Evolutionary conservation across 371 early-diverging fungal species (phyloP).

Genomic region (Mucor ambiguus): DNA sequence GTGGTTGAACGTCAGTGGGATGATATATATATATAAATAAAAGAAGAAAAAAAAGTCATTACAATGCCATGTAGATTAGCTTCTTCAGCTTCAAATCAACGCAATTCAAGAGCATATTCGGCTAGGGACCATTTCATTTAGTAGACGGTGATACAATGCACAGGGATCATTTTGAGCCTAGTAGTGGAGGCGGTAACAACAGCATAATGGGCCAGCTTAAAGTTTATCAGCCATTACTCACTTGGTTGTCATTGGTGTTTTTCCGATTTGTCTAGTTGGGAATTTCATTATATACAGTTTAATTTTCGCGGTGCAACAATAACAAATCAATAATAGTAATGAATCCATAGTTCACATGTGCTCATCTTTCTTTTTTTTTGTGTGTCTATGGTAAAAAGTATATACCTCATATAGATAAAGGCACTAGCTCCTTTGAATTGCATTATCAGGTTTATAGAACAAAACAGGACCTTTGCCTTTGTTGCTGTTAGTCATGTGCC

Average conservation of each 20-base stretch:
- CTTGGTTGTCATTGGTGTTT: background rate
- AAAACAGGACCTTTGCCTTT: too few relatives aligned
- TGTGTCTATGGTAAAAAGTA: background rate
- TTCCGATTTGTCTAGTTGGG: background rate
- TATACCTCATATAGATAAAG: background rate
- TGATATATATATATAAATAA: too few relatives aligned
- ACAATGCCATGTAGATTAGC: background rate
- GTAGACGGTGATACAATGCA: background rate
- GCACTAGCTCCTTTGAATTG: background rate
- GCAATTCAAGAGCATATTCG: background rate
- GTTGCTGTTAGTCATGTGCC: background rate
- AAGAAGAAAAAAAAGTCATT: too few relatives aligned
- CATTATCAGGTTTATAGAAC: background rate
- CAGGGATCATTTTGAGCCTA: background rate
- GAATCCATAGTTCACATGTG: background rate
- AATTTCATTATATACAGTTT: background rate
- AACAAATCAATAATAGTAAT: conserved; percentile 4
- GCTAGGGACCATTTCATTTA: background rate
- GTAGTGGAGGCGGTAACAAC: too few relatives aligned
- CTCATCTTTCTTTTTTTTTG: background rate
- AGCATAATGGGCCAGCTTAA: background rate
- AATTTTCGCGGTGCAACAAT: conserved; percentile 5
- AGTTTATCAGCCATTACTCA: background rate
- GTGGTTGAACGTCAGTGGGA: too few relatives aligned
- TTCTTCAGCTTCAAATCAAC: background rate